Conservation (phyloP, 768 basidiomycete species). For the Pleurotus salmoneostramineus region DNA sequence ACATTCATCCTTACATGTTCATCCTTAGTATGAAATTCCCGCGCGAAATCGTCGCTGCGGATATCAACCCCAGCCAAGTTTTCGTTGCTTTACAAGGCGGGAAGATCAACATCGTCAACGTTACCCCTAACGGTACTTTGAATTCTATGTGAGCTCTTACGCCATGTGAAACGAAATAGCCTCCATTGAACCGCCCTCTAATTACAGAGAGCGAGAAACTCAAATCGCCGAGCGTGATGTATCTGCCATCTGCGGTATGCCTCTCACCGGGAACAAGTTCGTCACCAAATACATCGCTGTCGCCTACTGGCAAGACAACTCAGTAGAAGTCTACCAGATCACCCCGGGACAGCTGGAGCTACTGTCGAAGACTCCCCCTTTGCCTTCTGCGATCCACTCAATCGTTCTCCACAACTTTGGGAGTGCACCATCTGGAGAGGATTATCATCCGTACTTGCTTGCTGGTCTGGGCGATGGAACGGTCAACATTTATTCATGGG, state of each 20-base stretch:
- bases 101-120: conserved; percentile 43
- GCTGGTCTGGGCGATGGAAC: conserved; percentile 77
- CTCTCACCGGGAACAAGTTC: conserved; percentile 41
- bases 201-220: conserved; percentile 11
- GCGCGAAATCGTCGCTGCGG: conserved; percentile 61
- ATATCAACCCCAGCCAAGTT: conserved; percentile 66
- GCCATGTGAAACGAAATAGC: neutral
- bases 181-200: neutral
- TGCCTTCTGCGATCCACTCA: conserved; percentile 43
- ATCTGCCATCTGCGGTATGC: conserved; percentile 65
- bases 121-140: conserved; percentile 30
- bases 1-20: neutral
- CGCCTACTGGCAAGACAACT: conserved; percentile 75
- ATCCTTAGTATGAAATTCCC: conserved; percentile 1
- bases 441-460: conserved; percentile 54
- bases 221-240: conserved; percentile 39
- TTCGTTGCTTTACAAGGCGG: conserved; percentile 57
- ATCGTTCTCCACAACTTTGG: conserved; percentile 60
- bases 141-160: conserved; percentile 19
- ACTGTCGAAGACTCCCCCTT: conserved; percentile 29
- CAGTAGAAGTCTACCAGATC: conserved; percentile 51
- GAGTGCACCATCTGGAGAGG: conserved; percentile 23
- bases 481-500: conserved; percentile 53
- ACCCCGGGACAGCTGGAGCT: conserved; percentile 19
- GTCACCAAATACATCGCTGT: conserved; percentile 52